These are phyloP conservation scores for Sporothrix brasiliensis DNA, from an alignment of 2,329 filamentous ascomycete species.

Conservation along the genomic window DNA sequence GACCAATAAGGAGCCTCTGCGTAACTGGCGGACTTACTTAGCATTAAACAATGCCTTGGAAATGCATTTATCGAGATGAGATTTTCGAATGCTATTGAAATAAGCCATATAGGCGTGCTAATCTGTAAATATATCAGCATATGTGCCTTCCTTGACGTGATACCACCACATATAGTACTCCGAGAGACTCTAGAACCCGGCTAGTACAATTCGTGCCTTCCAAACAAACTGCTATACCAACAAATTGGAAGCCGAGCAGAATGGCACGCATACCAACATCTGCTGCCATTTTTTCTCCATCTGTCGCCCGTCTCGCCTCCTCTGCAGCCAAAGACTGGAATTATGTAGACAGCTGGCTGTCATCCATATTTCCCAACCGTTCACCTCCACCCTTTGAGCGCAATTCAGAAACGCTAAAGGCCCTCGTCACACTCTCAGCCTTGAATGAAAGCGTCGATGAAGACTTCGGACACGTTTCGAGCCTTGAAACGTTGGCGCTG, in stretches of 20 bases:
- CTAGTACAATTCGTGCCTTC: no score
- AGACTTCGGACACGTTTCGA: slow-evolving; percentile 60
- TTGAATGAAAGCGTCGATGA: slow-evolving; percentile 79
- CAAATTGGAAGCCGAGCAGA: not conserved
- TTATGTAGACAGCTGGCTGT: slow-evolving; percentile 82
- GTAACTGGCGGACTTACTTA: no score
- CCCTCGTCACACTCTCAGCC: slow-evolving; percentile 71
- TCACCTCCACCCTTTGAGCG: slow-evolving; percentile 76
- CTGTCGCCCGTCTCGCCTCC: slow-evolving; percentile 71
- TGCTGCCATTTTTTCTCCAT: slow-evolving; percentile 68
- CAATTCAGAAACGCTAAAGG: slow-evolving; percentile 75
- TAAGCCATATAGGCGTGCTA: no score
- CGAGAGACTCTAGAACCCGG: no score
- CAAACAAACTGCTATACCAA: not conserved
- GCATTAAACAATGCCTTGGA: no score
- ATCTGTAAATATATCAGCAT: not conserved
- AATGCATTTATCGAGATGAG: no score
- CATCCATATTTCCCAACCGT: slow-evolving; percentile 66
- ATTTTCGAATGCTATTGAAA: no score
- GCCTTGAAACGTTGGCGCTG: slow-evolving; percentile 63
- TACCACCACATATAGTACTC: no score
- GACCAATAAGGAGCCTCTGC: not conserved
- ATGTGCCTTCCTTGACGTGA: no score
- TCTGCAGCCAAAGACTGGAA: slow-evolving; percentile 89
- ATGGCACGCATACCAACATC: slow-evolving; percentile 48